Base-by-base conservation (phyloP, 2,329 filamentous ascomycete species). In the Pyrenochaeta sp. region DNA sequence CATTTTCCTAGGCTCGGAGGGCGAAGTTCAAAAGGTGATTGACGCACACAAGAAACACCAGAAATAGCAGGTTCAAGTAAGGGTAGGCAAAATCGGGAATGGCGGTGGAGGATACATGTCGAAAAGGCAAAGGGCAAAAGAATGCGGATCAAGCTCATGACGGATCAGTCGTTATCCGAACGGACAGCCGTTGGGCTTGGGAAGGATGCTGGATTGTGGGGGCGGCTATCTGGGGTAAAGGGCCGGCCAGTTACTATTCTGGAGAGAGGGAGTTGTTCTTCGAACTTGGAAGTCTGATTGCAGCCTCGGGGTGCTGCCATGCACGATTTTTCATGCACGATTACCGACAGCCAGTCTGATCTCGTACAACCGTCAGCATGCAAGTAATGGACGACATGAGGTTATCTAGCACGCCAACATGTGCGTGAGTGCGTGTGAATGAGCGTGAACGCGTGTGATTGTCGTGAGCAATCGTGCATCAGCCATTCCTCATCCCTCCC, bases 21-120 rank as follows among this genome's bases (percentile, higher is more conserved):
- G 96, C 52, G 94, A 99, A 78, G 83, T 99, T 35, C 90, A 96
- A 78, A 96, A 96, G 81, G 90, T 97, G 58, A 96, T 96, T 73
- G 77, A 84, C 49, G 86, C 87, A 65, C 87, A 94, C 77, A 87
- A 87, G 74, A 80, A 80, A 65, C 64, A 79, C 54, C 57, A 62
- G 37, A 68, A 69, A 49, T 68, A 61, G 46, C 14, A 6, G 13
- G 24, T 13, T 8, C 13, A n/a, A n/a, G 11, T 15, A 30, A 14
- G 7, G 17, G 15, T 21, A 7, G 17, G 11, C 18, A 21, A 21
- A n/a, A 21, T 20, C 17, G 11, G n/a, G 4, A 19, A 3, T 13
- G 6, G 19, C 21, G 11, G 6, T 4, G 13, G 10, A 7, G 14
- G 31, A 22, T 22, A 22, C n/a, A 14, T 34, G 4, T 15, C 10